Base-by-base conservation (phyloP, 1,284 basidiomycete genomes). In the Coniferiporia sulphurascens region DNA sequence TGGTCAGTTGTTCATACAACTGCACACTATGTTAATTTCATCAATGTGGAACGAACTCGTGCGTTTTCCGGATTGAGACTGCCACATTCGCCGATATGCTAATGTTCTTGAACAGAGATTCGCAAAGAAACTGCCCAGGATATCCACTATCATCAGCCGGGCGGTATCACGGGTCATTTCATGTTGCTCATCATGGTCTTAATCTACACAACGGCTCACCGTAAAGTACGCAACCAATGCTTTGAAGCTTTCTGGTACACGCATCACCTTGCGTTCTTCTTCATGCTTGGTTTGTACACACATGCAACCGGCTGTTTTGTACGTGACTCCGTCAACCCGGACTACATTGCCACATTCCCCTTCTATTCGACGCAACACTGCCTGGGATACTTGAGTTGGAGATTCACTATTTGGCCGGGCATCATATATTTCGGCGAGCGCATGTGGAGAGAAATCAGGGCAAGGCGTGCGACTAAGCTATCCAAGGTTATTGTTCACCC, bases 191-290 rank as follows among this genome's bases (percentile, higher is more conserved):
- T 93, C 71, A 93, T 95, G 89, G 72, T 93, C 63, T 71, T 91
- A 65, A 91, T 92, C 79, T 93, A 93, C 71, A 82, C 86, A 50
- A 92, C 91, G 32, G 90, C 91, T 3, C 89, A 93, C 72, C 78
- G 83, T 67, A 91, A 88, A 73, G 84, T 95, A 64, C 87, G 92
- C 65, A 72, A 83, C 62, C 90, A 93, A 73, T 91, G 86, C 75
- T 95, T 94, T 72, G 93, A 95, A 72, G 90, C 84, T 0, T 95
- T 95, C 77, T 95, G 92, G 93, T 94, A 93, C 73, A 93, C 91
- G 21, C 91, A 94, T 65, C 92, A 94, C 67, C 82, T 93, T 49
- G 92, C 91, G 8, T 91, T 93, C 79, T 93, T 94, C 78, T 93
- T 93, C 77, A 90, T 93, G 86, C 79, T 94, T 62, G 88, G 83